A percentile compares a stretch with the other conserved stretches of the same genome.
phyloP scores from a whole-genome alignment of 305 asterid species.

The Vinca major region DNA sequence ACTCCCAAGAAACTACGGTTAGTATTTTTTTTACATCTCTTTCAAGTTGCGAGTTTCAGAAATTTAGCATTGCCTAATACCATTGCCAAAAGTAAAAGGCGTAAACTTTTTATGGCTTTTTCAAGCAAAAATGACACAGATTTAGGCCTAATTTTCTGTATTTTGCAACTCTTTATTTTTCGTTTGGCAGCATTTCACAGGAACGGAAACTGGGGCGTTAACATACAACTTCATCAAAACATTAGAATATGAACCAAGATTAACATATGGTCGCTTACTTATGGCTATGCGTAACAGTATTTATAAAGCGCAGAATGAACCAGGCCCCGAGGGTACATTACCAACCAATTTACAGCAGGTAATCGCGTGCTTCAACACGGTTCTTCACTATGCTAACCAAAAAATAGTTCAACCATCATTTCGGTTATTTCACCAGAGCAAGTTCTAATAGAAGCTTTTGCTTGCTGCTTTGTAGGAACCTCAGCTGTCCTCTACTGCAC shows the following conservation, averaged over 20 bases:
- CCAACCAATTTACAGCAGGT: constrained; percentile 36
- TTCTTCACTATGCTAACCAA: neutral
- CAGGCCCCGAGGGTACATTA: constrained; percentile 25
- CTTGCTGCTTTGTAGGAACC: constrained; percentile 49
- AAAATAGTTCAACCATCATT: neutral
- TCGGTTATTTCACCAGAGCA: constrained; percentile 5
- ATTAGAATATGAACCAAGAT: constrained; percentile 37
- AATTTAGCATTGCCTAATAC: neutral
- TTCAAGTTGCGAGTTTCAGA: neutral
- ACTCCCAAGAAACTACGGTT: constrained; percentile 71
- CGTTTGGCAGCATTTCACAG: constrained; percentile 54
- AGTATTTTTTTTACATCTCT: constrained; percentile 11
- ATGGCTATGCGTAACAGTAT: constrained; percentile 36
- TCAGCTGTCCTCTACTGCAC: constrained; percentile 51
- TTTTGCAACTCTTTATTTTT: constrained; percentile 4
- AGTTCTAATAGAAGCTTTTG: constrained; percentile 9
- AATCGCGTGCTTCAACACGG: constrained; percentile 10
- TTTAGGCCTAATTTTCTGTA: neutral
- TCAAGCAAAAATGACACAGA: neutral
- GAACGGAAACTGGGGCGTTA: constrained; percentile 47
- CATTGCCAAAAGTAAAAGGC: neutral
- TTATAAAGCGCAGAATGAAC: constrained; percentile 28
- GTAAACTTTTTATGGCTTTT: neutral
- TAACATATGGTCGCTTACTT: constrained; percentile 54
- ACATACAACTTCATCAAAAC: constrained; percentile 59